Base-by-base conservation (phyloP, 1,284 basidiomycete genomes). In the Cryptococcus floricola region DNA sequence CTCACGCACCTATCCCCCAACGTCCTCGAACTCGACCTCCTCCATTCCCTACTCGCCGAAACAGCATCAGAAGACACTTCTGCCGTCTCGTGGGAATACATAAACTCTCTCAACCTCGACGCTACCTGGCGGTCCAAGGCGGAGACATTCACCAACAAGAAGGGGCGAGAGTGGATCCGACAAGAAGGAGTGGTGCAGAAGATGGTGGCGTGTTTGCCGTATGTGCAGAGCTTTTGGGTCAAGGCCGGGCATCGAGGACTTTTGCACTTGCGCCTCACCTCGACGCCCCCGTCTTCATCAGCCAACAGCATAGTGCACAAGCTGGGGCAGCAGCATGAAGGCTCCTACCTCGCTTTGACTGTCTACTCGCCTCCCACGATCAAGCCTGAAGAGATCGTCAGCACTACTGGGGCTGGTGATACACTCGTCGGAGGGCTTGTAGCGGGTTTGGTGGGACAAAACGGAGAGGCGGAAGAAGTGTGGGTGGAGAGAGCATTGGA, bases 371-470 rank as follows among this genome's bases (percentile, higher is more conserved):
- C 89, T 12, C 70, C 83, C 5, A 61, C 63, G 0, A 71, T 86
- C 8, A 65, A 77, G 2, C 68, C 72, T 12, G 69, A 74, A n/a
- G 71, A 77, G 41, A 70, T 86, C 9, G 76, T 86, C 8, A 92
- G 87, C 64, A 89, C 91, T 10, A 96, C 92, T 0, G 93, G 93
- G 3, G 92, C 90, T 2, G 93, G 93, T 0, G 92, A 97, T 74
- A 86, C 89, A 2, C 82, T 94, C 19, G 90, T 89, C 4, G 91
- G 91, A 8, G 82, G 86, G 0, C 68, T 93, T 19, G 74, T 79
- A 16, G 70, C 76, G 13, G 72, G 73, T 2, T 54, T 77, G 7
- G 61, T 69, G 1, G 23, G 48, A 10, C 57, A 53, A 0, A 23
- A 28, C 27, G 54, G 27, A 4, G 56, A 57, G 6, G 53, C 50